Evolutionary conservation across 495 filamentous ascomycete species (phyloP).

Genomic region (Neurospora sp.): DNA sequence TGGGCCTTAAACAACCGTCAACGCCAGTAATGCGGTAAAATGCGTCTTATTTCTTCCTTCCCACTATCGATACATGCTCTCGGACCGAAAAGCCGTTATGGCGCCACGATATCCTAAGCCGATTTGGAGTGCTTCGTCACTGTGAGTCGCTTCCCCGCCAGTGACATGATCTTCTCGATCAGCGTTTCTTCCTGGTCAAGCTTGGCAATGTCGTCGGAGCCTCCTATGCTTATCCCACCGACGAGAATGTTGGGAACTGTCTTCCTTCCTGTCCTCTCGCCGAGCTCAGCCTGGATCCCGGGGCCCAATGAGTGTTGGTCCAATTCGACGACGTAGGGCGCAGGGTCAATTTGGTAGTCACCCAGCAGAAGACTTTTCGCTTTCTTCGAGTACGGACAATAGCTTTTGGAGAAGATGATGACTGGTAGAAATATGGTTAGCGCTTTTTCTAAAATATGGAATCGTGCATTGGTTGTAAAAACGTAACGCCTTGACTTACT

Average conservation of each 20-base stretch:
- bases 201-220: constrained; percentile 73
- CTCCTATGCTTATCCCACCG: constrained; percentile 80
- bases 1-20: background rate
- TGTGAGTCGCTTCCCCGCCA: constrained; percentile 60
- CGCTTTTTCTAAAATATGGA: constrained; percentile 1
- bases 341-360: constrained; percentile 69
- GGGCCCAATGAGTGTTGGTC: constrained; percentile 68
- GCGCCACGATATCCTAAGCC: background rate
- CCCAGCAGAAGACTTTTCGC: constrained; percentile 78
- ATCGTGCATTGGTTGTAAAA: background rate
- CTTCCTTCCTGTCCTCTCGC: constrained; percentile 59
- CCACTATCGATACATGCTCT: background rate
- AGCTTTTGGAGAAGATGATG: constrained; percentile 91
- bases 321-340: constrained; percentile 83
- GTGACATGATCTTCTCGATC: constrained; percentile 55
- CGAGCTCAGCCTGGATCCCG: constrained; percentile 58
- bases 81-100: background rate
- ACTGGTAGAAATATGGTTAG: constrained; percentile 40
- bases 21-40: background rate
- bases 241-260: constrained; percentile 92
- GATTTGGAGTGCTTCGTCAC: constrained; percentile 31
- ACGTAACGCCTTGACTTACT: constrained; percentile 42
- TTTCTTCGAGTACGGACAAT: constrained; percentile 72
- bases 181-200: constrained; percentile 61
- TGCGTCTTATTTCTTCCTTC: background rate